Evolutionary conservation across 23 red algal genomes (phyloP).

Genomic region (Gracilariopsis chorda): DNA sequence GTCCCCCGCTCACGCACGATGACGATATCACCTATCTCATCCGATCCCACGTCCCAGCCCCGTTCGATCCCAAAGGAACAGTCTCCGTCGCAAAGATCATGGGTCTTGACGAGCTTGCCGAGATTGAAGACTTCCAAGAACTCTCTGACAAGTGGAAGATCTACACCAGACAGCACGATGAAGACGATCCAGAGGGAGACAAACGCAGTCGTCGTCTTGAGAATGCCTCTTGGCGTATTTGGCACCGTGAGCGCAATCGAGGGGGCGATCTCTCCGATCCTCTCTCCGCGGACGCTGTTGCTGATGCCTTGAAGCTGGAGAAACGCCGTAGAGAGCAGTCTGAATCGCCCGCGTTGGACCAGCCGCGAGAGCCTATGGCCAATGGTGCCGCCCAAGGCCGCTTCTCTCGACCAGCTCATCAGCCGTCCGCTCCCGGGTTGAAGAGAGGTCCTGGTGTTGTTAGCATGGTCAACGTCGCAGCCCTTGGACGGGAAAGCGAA

Average conservation of each 20-base stretch:
- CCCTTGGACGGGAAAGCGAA: not conserved
- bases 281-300: conserved; percentile 64
- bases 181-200: conserved; percentile 22
- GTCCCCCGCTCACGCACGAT: conserved; percentile 44
- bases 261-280: conserved; percentile 76
- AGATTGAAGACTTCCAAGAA: conserved; percentile 44
- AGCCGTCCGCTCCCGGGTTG: not conserved
- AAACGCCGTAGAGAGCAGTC: not conserved
- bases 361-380: not conserved
- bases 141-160: conserved; percentile 88
- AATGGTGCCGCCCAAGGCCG: not conserved
- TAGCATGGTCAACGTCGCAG: conserved; percentile 39
- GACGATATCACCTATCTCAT: conserved; percentile 94
- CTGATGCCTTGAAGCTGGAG: not conserved
- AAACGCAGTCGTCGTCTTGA: conserved; percentile 77
- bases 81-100: conserved; percentile 62
- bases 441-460: not conserved
- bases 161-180: conserved; percentile 78
- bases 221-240: conserved; percentile 94
- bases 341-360: no score
- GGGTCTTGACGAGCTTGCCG: conserved; percentile 75
- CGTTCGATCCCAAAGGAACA: conserved; percentile 87
- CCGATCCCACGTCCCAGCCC: conserved; percentile 81
- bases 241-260: conserved; percentile 79
- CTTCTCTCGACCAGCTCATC: not conserved